phyloP scores from a whole-genome alignment of 108 stramenopile species.

The Nitzschia putrida region DNA sequence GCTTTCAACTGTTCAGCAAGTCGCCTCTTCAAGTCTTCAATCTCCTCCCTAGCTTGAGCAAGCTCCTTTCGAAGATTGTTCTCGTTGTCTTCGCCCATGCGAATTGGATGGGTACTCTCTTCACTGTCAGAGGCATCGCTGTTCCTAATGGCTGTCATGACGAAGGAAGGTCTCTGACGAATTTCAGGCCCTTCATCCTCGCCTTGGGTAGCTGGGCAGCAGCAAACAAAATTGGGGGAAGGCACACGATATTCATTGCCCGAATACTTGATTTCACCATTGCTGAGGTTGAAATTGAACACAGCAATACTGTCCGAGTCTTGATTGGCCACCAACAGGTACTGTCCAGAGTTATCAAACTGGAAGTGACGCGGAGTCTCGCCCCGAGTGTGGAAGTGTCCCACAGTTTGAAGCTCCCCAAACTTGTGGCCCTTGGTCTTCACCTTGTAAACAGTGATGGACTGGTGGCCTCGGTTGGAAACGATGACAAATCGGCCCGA shows the following conservation, averaged over 20 bases:
- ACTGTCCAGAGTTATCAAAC: conserved; percentile 89
- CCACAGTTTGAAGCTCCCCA: conserved; percentile 76
- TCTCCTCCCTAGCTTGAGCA: conserved; percentile 38
- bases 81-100: conserved; percentile 10
- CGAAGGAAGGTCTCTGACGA: neutral
- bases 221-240: conserved; percentile 92
- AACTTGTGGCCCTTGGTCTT: conserved; percentile 58
- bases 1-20: conserved; percentile 7
- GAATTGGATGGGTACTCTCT: conserved; percentile 28
- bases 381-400: conserved; percentile 92
- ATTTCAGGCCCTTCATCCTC: conserved; percentile 24
- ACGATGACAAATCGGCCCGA: conserved; percentile 88
- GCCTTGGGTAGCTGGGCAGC: conserved; percentile 61
- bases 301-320: conserved; percentile 88
- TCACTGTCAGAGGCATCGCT: conserved; percentile 28
- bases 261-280: conserved; percentile 86
- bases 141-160: neutral
- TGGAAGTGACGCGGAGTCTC: conserved; percentile 94
- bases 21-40: conserved; percentile 34
- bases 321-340: conserved; percentile 92
- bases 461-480: conserved; percentile 94
- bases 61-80: conserved; percentile 32
- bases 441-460: conserved; percentile 85
- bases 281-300: conserved; percentile 84
- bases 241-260: conserved; percentile 90